Conservation (phyloP, 2,329 filamentous ascomycete species). For the Aulographum hederae region DNA sequence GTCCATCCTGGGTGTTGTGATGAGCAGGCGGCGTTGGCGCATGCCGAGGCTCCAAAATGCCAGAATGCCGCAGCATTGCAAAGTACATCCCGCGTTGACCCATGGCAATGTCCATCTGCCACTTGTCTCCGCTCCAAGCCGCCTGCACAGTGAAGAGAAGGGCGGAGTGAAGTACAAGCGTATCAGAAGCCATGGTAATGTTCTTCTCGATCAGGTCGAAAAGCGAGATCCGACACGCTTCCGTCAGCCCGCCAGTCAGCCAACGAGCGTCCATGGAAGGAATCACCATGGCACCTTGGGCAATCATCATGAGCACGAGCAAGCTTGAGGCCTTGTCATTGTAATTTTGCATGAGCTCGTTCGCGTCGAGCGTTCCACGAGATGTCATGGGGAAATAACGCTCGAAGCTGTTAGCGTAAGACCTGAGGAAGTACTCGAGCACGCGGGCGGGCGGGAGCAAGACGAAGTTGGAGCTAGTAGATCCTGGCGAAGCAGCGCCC, state of each 20-base stretch:
- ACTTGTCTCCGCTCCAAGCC: conserved; percentile 59
- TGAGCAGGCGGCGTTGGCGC: conserved; percentile 25
- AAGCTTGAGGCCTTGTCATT: conserved; percentile 45
- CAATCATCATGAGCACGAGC: conserved; percentile 53
- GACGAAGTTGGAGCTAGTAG: conserved; percentile 41
- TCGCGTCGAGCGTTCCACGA: conserved; percentile 42
- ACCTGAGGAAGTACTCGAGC: conserved; percentile 47
- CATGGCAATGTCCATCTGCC: conserved; percentile 63
- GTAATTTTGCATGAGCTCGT: conserved; percentile 40
- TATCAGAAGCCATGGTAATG: conserved; percentile 47
- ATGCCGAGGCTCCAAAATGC: conserved; percentile 39
- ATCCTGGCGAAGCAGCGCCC: conserved; percentile 25
- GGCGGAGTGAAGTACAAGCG: conserved; percentile 44
- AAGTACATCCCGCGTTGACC: conserved; percentile 57
- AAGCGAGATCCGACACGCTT: conserved; percentile 53
- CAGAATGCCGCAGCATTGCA: conserved; percentile 52
- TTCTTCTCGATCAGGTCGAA: conserved; percentile 58
- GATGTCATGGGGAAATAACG: conserved; percentile 47
- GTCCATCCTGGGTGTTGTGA: conserved; percentile 18
- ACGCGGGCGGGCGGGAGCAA: conserved; percentile 47
- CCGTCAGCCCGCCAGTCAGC: conserved; percentile 46
- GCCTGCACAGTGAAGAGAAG: conserved; percentile 50
- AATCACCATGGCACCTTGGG: conserved; percentile 49
- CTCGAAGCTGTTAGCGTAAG: conserved; percentile 46
- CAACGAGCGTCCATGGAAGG: conserved; percentile 46